Base-by-base conservation (phyloP, 306 rosid species). In the Lathyrus aphaca region DNA sequence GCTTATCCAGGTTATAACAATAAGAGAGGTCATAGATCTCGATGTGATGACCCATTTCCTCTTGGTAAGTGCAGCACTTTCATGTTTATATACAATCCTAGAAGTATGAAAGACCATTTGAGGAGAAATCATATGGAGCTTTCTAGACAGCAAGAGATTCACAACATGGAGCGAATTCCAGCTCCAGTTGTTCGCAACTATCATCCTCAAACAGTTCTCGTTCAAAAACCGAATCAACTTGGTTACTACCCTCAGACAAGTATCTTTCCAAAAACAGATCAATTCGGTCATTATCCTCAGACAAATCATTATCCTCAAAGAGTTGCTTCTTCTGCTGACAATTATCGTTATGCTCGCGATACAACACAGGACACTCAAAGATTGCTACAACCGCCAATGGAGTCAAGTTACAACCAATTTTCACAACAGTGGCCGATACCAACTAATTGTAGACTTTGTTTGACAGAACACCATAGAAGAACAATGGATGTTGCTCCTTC, bases 51-150 rank as follows among this genome's bases (percentile, higher is more conserved):
- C 27, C 77, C 84, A 16, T 88, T 86, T 77, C 81, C 50, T 15
- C 80, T 86, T 15, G 89, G 95, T n/a, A 17, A 75, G 57, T 83
- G 89, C 61, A 63, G 87, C 61, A 88, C 95, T 10, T 88, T 62
- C 42, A 86, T 69, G 72, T 88, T 86, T 35, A 40, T 74, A 50
- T 4, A 13, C 75, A 46, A 13, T 57, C 61, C 17, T 10, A 63
- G 46, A 63, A 40, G 66, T 18, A 37, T 25, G 39, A 12, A 6
- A 25, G 59, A 49, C 10, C 58, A 3, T 15, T 15, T 8, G 23
- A 42, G 15, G 23, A 35, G 50, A 32, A 64, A 35, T 4, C 58
- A 7, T 16, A 45, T 9, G 10, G 7, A 32, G 38, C 13, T 15
- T 44, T 32, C 59, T n/a, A 25, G 30, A 10, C 56, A 54, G 59